phyloP scores from a whole-genome alignment of 2,329 filamentous ascomycete genomes.

The Penicillium sp. region DNA sequence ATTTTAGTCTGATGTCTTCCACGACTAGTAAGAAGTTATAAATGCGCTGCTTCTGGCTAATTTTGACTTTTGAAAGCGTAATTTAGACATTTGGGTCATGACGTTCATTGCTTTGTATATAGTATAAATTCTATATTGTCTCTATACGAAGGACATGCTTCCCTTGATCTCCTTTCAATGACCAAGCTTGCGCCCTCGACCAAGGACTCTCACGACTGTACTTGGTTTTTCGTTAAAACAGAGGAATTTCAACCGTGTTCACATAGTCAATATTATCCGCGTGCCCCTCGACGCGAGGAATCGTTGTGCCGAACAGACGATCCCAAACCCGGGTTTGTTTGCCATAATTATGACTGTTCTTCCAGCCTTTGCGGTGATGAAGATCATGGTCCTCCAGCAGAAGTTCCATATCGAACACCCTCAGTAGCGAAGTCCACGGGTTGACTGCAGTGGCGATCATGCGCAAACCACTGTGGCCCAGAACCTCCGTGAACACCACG shows the following conservation, averaged over 20 bases:
- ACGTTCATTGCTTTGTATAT: background rate
- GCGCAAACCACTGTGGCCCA: slow-evolving; percentile 29
- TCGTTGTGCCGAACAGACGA: slow-evolving; percentile 19
- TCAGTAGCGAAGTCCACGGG: slow-evolving; percentile 39
- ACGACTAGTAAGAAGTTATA: no score
- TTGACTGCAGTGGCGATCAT: slow-evolving; percentile 41
- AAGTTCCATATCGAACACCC: slow-evolving; percentile 39
- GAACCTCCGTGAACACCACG: slow-evolving; percentile 36
- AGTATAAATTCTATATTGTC: background rate
- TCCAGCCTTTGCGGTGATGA: slow-evolving; percentile 44
- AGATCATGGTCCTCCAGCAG: slow-evolving; percentile 49
- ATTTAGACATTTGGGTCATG: background rate
- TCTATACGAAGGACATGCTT: background rate
- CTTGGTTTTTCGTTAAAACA: background rate
- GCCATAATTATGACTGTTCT: slow-evolving; percentile 26
- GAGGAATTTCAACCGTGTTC: slow-evolving; percentile 18
- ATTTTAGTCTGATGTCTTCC: no score
- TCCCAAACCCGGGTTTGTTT: slow-evolving; percentile 27
- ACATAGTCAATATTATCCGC: slow-evolving; percentile 24
- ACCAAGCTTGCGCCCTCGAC: background rate
- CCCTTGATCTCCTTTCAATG: background rate
- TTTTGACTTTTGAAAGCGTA: background rate
- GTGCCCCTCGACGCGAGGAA: slow-evolving; percentile 21
- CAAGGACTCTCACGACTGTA: background rate
- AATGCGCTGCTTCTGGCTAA: no score